Conservation (phyloP, 768 basidiomycete genomes). For the Pleurotus citrinopileatus region DNA sequence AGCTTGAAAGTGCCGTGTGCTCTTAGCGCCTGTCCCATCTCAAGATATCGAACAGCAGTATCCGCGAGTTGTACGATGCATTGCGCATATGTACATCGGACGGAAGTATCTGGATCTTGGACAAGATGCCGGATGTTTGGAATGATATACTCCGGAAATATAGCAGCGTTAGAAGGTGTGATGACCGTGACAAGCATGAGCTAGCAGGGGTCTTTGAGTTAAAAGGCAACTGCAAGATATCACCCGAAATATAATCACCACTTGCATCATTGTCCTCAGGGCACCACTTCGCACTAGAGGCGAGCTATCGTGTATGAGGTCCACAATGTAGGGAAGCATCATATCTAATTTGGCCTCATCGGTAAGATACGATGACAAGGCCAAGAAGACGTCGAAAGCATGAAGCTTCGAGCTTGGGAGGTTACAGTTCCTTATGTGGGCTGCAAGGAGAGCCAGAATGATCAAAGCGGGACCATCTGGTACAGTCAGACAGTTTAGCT, state of each 20-base stretch:
- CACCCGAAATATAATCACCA: constrained; percentile 46
- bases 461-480: constrained; percentile 90
- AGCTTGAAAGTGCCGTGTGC: constrained; percentile 75
- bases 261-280: constrained; percentile 75
- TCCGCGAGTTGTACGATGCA: constrained; percentile 84
- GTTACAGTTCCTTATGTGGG: constrained; percentile 85
- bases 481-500: not conserved
- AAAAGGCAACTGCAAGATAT: not conserved
- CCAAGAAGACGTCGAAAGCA: constrained; percentile 84
- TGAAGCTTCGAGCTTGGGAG: constrained; percentile 85
- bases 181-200: constrained; percentile 68
- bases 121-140: constrained; percentile 84
- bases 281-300: constrained; percentile 81
- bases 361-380: constrained; percentile 75
- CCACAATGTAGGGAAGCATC: constrained; percentile 88
- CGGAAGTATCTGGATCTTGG: constrained; percentile 84
- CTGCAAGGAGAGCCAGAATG: constrained; percentile 80
- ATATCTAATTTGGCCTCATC: constrained; percentile 96
- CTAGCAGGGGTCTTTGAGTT: constrained; percentile 21
- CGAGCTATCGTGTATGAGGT: constrained; percentile 82
- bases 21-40: constrained; percentile 90
- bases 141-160: constrained; percentile 94
- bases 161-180: constrained; percentile 75
- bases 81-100: constrained; percentile 74
- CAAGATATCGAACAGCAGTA: constrained; percentile 82